phyloP scores from a whole-genome alignment of 768 basidiomycete genomes.

The Tylopilus sp. region DNA sequence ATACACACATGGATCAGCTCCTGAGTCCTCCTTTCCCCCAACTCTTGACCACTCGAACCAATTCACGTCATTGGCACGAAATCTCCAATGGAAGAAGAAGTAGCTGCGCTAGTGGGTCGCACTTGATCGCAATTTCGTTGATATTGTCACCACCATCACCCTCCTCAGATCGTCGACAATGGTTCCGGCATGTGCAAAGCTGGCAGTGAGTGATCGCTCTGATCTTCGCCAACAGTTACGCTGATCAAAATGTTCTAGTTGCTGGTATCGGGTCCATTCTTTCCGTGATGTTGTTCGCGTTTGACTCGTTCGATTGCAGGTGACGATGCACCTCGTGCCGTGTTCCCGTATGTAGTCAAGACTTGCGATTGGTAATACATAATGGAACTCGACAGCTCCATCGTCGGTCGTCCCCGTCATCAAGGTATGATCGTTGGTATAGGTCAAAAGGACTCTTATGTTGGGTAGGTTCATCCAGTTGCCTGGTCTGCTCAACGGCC shows the following conservation, averaged over 20 bases:
- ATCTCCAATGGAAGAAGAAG: conserved; percentile 59
- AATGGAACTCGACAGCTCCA: conserved; percentile 51
- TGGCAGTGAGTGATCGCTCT: conserved; percentile 85
- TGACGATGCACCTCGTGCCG: conserved; percentile 88
- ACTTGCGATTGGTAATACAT: conserved; percentile 8
- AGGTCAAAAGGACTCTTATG: conserved; percentile 96
- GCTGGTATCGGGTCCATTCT: conserved; percentile 45
- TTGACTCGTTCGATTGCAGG: conserved; percentile 41
- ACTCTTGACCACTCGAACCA: conserved; percentile 17
- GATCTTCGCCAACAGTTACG: conserved; percentile 56
- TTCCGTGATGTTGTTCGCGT: neutral
- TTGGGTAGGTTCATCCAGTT: conserved; percentile 53
- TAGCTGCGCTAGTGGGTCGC: conserved; percentile 49
- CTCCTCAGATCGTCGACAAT: conserved; percentile 80
- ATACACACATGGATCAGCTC: neutral
- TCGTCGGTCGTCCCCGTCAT: conserved; percentile 93
- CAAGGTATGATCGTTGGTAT: conserved; percentile 97
- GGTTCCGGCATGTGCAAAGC: conserved; percentile 99
- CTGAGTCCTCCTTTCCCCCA: conserved; percentile 11
- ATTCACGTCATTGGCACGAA: conserved; percentile 20
- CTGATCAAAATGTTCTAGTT: conserved; percentile 41
- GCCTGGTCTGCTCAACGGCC: conserved; percentile 13
- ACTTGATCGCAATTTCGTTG: neutral
- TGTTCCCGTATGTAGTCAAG: conserved; percentile 78
- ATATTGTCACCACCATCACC: neutral